These are phyloP conservation scores for Coemansia sp. DNA, from an alignment of 192 early-diverging fungal species.

Conservation along the genomic window DNA sequence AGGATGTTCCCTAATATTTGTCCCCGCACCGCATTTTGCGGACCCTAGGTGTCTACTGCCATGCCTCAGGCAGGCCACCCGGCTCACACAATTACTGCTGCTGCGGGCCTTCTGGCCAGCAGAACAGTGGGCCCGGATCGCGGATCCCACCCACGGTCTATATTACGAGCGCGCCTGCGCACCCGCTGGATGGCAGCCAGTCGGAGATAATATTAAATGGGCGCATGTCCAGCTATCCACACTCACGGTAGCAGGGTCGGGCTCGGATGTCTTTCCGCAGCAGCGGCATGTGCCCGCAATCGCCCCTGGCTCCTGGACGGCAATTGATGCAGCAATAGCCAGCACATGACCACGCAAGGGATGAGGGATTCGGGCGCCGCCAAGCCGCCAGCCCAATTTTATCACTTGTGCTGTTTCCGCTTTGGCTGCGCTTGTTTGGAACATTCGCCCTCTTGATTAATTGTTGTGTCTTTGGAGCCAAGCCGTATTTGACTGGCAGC, in stretches of 20 bases:
- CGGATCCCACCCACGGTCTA: not conserved
- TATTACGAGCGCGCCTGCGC: not conserved
- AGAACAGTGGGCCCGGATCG: not conserved
- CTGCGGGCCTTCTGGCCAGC: not conserved
- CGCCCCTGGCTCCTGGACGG: not conserved
- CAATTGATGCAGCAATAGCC: not conserved
- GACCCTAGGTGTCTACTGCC: not conserved
- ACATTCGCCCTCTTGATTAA: not conserved
- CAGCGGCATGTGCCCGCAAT: no score
- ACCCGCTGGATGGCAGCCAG: not conserved
- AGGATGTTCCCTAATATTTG: not conserved
- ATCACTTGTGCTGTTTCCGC: not conserved
- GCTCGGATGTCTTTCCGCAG: no score
- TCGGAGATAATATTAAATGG: conserved; percentile 3
- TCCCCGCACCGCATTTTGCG: not conserved
- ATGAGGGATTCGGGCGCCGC: not conserved
- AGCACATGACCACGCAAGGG: not conserved
- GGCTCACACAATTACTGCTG: conserved; percentile 1
- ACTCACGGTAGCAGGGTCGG: not conserved
- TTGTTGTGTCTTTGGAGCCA: not conserved
- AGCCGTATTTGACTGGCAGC: not conserved
- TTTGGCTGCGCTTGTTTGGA: not conserved
- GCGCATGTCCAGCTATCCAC: not conserved
- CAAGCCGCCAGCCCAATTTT: not conserved
- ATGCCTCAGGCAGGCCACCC: not conserved